A percentile compares a stretch with the other conserved stretches of the same genome.
Conservation (phyloP, 306 rosid species). For the Canavalia gladiata region DNA sequence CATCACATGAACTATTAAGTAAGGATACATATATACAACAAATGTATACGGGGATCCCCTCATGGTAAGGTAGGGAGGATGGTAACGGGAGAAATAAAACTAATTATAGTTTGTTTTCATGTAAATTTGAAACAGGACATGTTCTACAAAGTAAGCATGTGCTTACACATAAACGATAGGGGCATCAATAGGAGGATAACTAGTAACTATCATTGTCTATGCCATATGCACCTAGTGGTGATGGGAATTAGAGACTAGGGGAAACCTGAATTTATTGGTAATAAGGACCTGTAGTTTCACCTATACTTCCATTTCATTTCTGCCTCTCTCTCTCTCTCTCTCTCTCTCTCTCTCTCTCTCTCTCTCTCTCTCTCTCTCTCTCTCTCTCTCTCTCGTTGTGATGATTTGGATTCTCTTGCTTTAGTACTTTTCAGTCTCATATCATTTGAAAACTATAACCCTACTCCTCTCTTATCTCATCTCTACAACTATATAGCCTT, state of each 20-base stretch:
- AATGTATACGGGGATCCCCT: conserved; percentile 54
- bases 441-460: conserved; percentile 45
- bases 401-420: conserved; percentile 58
- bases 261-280: too few species aligned
- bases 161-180: conserved; percentile 69
- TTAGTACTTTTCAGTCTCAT: conserved; percentile 48
- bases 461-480: conserved; percentile 20
- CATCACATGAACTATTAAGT: conserved; percentile 58
- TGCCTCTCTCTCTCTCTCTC: neutral
- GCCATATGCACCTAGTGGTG: conserved; percentile 59
- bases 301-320: neutral
- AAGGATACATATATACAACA: conserved; percentile 59
- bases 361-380: too few species aligned
- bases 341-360: too few species aligned
- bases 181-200: conserved; percentile 67
- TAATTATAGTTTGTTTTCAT: conserved; percentile 52
- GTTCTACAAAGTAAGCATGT: conserved; percentile 38
- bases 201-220: conserved; percentile 87
- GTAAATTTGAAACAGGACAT: conserved; percentile 38
- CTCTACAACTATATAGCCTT: conserved; percentile 33
- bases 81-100: conserved; percentile 52
- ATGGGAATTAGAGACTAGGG: conserved; percentile 50
- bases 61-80: conserved; percentile 70
- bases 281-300: too few species aligned
- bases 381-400: conserved; percentile 46